A percentile compares a stretch with the other conserved stretches of the same genome.
These are phyloP conservation scores for Xerocomellus amylosporus DNA, from an alignment of 768 basidiomycete genomes.

Conservation along the genomic window DNA sequence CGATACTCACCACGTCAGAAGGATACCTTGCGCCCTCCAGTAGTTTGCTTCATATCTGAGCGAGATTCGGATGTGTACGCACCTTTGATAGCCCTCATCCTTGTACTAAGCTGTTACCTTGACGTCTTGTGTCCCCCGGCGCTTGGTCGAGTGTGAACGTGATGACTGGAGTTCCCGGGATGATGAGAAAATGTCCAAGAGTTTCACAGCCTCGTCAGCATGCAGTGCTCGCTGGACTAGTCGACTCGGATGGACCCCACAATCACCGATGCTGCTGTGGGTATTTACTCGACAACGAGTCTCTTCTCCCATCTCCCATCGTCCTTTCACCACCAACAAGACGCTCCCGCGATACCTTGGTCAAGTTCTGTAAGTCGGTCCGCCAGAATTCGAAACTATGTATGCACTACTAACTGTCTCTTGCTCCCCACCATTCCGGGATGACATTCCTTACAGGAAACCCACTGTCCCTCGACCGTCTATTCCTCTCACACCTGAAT, in stretches of 20 bases:
- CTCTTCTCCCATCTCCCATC: neutral
- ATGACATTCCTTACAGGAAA: slow-evolving; percentile 7
- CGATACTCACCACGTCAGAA: slow-evolving; percentile 59
- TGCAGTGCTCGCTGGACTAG: neutral
- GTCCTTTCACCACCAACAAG: slow-evolving; percentile 4
- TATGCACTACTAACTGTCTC: neutral
- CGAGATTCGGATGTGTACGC: slow-evolving; percentile 16
- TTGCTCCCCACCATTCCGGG: neutral
- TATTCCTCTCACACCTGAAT: neutral
- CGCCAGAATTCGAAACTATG: neutral
- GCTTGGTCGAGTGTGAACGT: slow-evolving; percentile 2
- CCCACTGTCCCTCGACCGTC: slow-evolving; percentile 6
- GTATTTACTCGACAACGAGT: neutral
- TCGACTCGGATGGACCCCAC: neutral
- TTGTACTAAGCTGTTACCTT: neutral
- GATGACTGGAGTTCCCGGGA: slow-evolving; percentile 2
- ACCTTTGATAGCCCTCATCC: slow-evolving; percentile 66
- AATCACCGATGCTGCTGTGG: slow-evolving; percentile 8
- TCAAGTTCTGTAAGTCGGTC: slow-evolving; percentile 18
- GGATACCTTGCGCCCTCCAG: slow-evolving; percentile 43
- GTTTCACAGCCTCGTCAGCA: neutral
- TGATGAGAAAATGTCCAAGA: slow-evolving; percentile 14
- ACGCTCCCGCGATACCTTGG: slow-evolving; percentile 11
- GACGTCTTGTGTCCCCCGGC: neutral
- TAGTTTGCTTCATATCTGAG: slow-evolving; percentile 5